These are phyloP conservation scores for Eucalyptus virginea DNA, from an alignment of 345 rosid species.

Conservation along the genomic window DNA sequence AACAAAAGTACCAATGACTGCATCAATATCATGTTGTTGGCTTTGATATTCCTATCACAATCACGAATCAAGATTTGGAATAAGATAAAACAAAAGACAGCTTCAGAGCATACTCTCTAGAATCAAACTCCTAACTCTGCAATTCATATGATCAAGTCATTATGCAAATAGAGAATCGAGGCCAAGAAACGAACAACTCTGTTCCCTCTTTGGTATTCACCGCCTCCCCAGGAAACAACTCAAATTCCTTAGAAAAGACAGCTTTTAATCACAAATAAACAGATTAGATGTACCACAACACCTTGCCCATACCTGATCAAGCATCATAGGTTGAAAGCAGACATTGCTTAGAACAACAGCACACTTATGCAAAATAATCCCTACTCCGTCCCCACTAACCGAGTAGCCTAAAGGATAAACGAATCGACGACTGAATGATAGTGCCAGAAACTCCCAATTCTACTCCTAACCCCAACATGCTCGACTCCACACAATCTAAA, in stretches of 20 bases:
- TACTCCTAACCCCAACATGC: background rate
- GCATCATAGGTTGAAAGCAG: background rate
- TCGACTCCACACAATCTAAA: background rate
- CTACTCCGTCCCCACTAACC: background rate
- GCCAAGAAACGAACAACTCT: background rate
- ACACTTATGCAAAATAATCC: background rate
- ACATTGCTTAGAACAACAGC: background rate
- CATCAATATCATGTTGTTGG: background rate
- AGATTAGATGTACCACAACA: background rate
- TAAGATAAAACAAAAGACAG: background rate
- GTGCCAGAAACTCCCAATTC: background rate
- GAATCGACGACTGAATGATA: accelerated
- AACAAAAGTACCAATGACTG: background rate
- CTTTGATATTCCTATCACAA: background rate
- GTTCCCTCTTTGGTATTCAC: no score
- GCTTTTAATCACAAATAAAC: background rate
- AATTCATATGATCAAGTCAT: background rate
- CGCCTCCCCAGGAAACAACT: background rate
- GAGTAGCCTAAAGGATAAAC: background rate
- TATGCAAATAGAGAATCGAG: background rate
- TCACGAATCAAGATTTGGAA: background rate
- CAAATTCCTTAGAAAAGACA: background rate
- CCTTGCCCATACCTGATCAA: background rate
- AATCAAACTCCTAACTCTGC: background rate
- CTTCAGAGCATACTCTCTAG: background rate